Evolutionary conservation across 768 basidiomycete species (phyloP).

Genomic region (Mycena venus): DNA sequence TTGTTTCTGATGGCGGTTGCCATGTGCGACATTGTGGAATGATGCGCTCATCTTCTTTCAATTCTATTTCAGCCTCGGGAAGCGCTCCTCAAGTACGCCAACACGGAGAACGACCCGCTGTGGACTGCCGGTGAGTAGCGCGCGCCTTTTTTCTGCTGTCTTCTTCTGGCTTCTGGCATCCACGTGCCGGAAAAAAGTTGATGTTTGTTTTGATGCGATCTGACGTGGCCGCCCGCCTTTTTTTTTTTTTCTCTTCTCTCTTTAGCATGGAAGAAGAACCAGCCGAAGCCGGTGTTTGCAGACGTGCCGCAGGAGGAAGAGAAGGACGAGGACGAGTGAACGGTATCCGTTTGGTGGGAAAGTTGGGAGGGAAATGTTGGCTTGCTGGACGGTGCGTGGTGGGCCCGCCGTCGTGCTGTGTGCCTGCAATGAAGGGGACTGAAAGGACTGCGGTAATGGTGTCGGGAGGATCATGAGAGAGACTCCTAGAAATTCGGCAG

Average conservation of each 20-base stretch:
- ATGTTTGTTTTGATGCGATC: conserved; percentile 62
- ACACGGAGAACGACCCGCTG: conserved; percentile 81
- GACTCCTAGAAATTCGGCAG: too few relatives aligned
- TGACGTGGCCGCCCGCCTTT: conserved; percentile 81
- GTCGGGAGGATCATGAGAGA: too few relatives aligned
- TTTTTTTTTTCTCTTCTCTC: conserved; percentile 64
- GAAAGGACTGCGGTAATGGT: too few relatives aligned
- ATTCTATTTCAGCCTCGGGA: conserved; percentile 84
- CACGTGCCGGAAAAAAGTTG: conserved; percentile 36
- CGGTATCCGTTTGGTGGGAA: conserved; percentile 15
- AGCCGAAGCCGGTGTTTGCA: conserved; percentile 89
- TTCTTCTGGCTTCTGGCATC: conserved; percentile 29
- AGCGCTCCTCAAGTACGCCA: conserved; percentile 94
- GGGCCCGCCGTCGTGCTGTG: too few relatives aligned
- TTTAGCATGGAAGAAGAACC: conserved; percentile 88
- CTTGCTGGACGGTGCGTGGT: background rate
- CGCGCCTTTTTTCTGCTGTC: conserved; percentile 29
- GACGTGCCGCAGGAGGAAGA: conserved; percentile 72
- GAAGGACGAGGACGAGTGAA: conserved; percentile 47
- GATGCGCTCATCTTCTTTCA: conserved; percentile 40
- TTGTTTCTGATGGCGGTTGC: conserved; percentile 46
- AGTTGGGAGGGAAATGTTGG: conserved; percentile 23
- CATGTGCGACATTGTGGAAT: conserved; percentile 17
- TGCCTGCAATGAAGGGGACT: too few relatives aligned
- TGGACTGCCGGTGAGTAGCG: conserved; percentile 84